These are phyloP conservation scores for Striga asiatica DNA, from an alignment of 257 asterid species.

Conservation along the genomic window DNA sequence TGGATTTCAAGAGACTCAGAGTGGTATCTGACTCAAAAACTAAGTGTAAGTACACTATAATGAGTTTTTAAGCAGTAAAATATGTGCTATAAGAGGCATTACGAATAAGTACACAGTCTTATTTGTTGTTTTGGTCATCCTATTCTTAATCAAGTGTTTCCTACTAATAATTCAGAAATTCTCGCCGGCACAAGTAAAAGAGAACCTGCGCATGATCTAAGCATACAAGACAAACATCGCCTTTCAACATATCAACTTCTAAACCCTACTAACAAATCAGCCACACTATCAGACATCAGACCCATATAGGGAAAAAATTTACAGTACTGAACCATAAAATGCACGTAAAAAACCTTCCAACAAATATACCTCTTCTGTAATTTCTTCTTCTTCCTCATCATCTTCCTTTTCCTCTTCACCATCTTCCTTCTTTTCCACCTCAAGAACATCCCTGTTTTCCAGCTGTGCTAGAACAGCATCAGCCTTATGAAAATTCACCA, in stretches of 20 bases:
- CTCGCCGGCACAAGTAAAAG: too few relatives aligned
- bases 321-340: neutral
- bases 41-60: too few relatives aligned
- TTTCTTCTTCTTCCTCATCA: slow-evolving; percentile 49
- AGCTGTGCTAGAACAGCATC: slow-evolving; percentile 86
- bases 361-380: slow-evolving; percentile 59
- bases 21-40: neutral
- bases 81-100: too few relatives aligned
- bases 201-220: neutral
- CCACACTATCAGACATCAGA: neutral
- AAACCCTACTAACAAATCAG: neutral
- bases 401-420: slow-evolving; percentile 37
- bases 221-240: neutral
- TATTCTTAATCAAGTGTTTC: too few relatives aligned
- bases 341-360: neutral
- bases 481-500: slow-evolving; percentile 62
- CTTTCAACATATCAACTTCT: neutral
- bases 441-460: slow-evolving; percentile 66
- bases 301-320: neutral
- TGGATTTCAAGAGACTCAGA: too few relatives aligned
- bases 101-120: too few relatives aligned
- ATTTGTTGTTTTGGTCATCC: too few relatives aligned
- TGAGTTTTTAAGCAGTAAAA: too few relatives aligned
- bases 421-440: slow-evolving; percentile 49
- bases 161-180: too few relatives aligned